phyloP scores from a whole-genome alignment of 2,329 filamentous ascomycete genomes.

The Arthroderma sp. region DNA sequence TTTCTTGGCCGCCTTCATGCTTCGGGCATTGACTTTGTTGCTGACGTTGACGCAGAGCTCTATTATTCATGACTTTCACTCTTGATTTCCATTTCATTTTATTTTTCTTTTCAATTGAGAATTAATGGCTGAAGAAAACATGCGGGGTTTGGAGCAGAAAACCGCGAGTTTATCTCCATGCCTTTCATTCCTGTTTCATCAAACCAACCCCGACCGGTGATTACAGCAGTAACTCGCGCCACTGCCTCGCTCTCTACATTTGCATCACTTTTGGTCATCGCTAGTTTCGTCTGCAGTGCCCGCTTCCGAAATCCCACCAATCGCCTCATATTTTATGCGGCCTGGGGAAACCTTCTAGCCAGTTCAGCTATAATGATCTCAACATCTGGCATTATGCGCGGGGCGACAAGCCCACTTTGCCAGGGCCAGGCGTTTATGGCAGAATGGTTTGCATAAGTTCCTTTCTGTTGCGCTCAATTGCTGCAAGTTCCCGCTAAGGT shows the following conservation, averaged over 20 bases:
- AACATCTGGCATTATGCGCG: conserved; percentile 41
- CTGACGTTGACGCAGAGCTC: too few relatives aligned
- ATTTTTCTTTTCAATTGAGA: too few relatives aligned
- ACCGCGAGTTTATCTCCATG: too few relatives aligned
- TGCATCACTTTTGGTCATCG: conserved; percentile 12
- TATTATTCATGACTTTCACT: too few relatives aligned
- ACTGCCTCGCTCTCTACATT: background rate
- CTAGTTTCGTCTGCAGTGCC: conserved; percentile 9
- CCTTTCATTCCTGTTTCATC: too few relatives aligned
- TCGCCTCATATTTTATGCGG: conserved; percentile 69
- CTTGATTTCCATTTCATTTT: too few relatives aligned
- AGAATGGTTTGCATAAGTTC: conserved; percentile 51
- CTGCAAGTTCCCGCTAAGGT: background rate
- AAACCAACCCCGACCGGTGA: too few relatives aligned
- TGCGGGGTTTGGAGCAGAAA: too few relatives aligned
- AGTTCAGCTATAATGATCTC: conserved; percentile 67
- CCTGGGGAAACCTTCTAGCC: conserved; percentile 65
- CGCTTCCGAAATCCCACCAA: conserved; percentile 45
- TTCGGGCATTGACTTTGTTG: too few relatives aligned
- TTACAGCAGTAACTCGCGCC: too few relatives aligned
- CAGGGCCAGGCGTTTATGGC: conserved; percentile 68
- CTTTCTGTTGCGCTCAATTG: background rate
- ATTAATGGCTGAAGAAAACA: too few relatives aligned
- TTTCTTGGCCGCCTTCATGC: too few relatives aligned
- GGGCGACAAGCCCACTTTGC: conserved; percentile 47